Percentiles rank a stretch among this genome's conserved stretches.
These are phyloP conservation scores for Capronia coronata DNA, from an alignment of 2,329 filamentous ascomycete species.

Conservation along the genomic window DNA sequence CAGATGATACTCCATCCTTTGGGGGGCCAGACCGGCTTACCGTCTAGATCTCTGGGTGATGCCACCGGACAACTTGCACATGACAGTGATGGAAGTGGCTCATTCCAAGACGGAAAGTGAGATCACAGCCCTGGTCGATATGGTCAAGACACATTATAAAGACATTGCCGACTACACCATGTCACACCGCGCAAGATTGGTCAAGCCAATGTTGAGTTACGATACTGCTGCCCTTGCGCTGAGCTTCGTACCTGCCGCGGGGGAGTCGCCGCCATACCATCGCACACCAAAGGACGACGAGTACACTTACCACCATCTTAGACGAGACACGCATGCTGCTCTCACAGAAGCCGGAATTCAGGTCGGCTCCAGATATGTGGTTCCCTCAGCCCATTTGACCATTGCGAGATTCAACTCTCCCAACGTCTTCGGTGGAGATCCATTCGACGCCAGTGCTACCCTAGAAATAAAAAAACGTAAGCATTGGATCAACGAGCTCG, in stretches of 20 bases:
- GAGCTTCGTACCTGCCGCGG: conserved; percentile 74
- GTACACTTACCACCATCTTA: conserved; percentile 87
- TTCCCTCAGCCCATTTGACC: conserved; percentile 84
- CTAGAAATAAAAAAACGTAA: conserved; percentile 50
- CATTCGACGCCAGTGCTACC: conserved; percentile 36
- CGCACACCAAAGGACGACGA: conserved; percentile 48
- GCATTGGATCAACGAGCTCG: conserved; percentile 63
- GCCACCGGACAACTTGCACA: conserved; percentile 69
- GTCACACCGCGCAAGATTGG: conserved; percentile 63
- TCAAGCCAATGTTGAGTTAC: conserved; percentile 76
- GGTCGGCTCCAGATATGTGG: conserved; percentile 73
- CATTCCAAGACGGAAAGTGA: conserved; percentile 67
- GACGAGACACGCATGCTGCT: conserved; percentile 65
- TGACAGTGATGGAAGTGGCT: conserved; percentile 79
- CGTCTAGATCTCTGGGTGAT: conserved; percentile 73
- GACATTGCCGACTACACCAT: conserved; percentile 54
- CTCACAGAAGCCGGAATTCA: conserved; percentile 57
- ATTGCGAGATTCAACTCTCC: conserved; percentile 71
- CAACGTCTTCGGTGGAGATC: conserved; percentile 46
- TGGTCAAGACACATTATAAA: conserved; percentile 46
- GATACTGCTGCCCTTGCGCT: conserved; percentile 80
- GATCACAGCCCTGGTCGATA: conserved; percentile 56
- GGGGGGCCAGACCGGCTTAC: conserved; percentile 5
- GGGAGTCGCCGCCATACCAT: conserved; percentile 42
- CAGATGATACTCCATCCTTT: background rate